These are phyloP conservation scores for Toxicodendron radicans DNA, from an alignment of 345 rosid genomes.

Conservation along the genomic window DNA sequence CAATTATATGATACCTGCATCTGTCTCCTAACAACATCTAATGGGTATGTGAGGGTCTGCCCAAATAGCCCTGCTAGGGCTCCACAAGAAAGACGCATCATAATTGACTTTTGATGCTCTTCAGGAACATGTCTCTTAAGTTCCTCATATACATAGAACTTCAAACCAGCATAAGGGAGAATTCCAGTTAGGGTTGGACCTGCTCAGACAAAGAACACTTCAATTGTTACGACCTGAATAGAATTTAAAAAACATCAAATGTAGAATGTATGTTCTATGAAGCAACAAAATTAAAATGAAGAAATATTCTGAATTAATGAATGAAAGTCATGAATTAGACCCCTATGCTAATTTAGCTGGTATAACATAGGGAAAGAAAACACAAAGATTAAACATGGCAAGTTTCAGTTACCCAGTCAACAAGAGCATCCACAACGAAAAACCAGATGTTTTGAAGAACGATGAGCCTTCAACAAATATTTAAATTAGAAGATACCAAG, in stretches of 20 bases:
- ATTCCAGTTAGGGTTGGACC: conserved; percentile 93
- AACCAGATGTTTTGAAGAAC: conserved; percentile 7
- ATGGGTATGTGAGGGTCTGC: conserved; percentile 90
- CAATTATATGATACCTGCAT: conserved; percentile 77
- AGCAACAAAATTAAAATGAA: conserved; percentile 13
- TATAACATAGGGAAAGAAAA: neutral
- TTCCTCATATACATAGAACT: conserved; percentile 90
- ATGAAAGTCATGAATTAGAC: neutral
- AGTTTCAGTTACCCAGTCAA: neutral
- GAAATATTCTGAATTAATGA: neutral
- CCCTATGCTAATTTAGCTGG: neutral
- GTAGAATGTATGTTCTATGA: neutral
- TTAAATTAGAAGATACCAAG: neutral
- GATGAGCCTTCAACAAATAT: neutral
- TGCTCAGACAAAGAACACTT: conserved; percentile 34
- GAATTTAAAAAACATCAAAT: conserved; percentile 17
- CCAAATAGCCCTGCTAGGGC: conserved; percentile 95
- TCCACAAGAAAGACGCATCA: conserved; percentile 92
- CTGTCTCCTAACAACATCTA: conserved; percentile 97
- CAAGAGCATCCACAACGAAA: neutral
- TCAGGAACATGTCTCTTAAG: conserved; percentile 91
- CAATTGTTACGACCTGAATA: neutral
- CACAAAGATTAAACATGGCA: neutral
- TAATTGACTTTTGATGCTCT: conserved; percentile 81
- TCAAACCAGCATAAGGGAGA: conserved; percentile 93